Base-by-base conservation (phyloP, 441 rosid species). In the Bruguiera hainesii region DNA sequence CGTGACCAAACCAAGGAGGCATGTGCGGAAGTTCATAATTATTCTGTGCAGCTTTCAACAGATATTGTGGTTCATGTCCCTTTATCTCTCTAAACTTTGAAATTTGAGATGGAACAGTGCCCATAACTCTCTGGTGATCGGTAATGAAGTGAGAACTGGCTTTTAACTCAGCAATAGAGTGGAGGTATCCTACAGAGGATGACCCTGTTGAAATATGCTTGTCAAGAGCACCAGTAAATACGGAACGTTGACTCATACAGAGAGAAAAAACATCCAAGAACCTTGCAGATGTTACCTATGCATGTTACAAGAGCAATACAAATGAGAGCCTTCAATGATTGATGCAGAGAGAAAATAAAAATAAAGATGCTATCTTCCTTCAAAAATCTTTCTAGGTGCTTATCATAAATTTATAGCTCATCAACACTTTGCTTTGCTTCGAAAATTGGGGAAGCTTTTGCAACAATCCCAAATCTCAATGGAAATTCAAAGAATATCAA, bases 1-100 rank as follows among this genome's bases (percentile, higher is more conserved):
- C 87, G 86, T 81, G 61, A 61, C 74, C 80, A 79, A 95, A 87
- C 98, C 96, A 95, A 64, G 97, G 97, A 20, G 98, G 99, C 80
- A 84, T 82, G 66, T 76, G 79, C 35, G 99, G 98, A 75, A 92
- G 77, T 67, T 79, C 72, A 70, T 74, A 86, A 61, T 74, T 73
- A 74, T 73, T 75, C 68, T 75, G 77, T 69, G 75, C 28, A 64
- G 66, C 61, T 75, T 77, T 87, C 64, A 49, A 70, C 7, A 63
- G 61, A 48, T 68, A 57, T 56, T 39, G 74, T 56, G 52, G 73
- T 74, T 61, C 73, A 71, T 73, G 75, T 69, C 51, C 75, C 59
- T 65, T 73, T 49, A 68, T 73, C 73, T 65, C 55, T 35, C 51
- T 70, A 50, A 57, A 64, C 63, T 81, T 80, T 49, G 80, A 73